Base-by-base conservation (phyloP, 2,329 filamentous ascomycete species). In the Hypocrella siamensis region DNA sequence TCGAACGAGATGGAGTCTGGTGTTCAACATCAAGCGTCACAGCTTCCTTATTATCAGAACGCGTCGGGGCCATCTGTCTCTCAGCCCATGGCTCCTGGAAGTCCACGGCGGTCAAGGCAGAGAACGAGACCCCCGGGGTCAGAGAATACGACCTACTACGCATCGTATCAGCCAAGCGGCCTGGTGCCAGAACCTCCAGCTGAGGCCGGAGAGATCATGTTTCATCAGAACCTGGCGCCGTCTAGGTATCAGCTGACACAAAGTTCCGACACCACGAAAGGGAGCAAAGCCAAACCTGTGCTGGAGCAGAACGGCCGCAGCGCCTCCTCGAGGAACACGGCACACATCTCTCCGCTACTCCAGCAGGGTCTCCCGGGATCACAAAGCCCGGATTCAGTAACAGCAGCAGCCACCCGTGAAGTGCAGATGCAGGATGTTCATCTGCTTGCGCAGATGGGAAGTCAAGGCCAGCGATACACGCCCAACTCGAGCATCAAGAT, bases 21-120 rank as follows among this genome's bases (percentile, higher is more conserved):
- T 12, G 44, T 40, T 12, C 40, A 46, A 19, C 38, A 35, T 10
- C 38, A 40, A 16, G 27, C 31, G 10, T 19, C 40, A 5, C 41
- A 42, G 21, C 24, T 38, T 5, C 40, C 46, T 17, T 49, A 52
- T 35, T 53, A 50, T 19, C 46, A 46, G 22, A 37, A 46, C n/a
- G 34, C 40, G 8, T 41, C 49, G 7, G 44, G 38, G 14, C 30
- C 49, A 12, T 32, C 38, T 10, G 38, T 50, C 14, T 38, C 49
- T 7, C 46, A 48, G n/a, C 35, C 40, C 17, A 42, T 46, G 22
- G 28, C 33, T 17, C 19, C 35, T 19, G 35, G 31, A 6, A 31
- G 33, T 11, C n/a, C 34, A 10, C 33, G 27, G 15, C 30, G 28
- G 14, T 6, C 30, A 16, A 14, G 19, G 5, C 26, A 34, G 5